Evolutionary conservation across 192 early-diverging fungal genomes (phyloP).

Genomic region (Entrophospora sp.): DNA sequence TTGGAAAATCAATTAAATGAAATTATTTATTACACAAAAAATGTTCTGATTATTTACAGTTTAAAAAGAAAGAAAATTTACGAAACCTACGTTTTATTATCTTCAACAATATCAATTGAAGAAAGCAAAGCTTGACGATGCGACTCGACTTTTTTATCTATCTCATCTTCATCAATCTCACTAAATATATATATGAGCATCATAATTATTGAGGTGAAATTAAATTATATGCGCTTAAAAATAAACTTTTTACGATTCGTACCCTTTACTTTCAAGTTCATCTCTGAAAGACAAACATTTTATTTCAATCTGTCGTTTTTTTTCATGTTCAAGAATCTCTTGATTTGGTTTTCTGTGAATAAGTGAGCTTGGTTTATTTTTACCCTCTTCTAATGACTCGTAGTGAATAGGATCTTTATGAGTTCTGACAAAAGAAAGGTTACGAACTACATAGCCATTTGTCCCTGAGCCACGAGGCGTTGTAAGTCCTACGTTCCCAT

Average conservation of each 20-base stretch:
- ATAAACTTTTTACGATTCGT: background rate
- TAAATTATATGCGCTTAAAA: no score
- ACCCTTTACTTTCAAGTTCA: constrained; percentile 67
- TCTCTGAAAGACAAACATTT: constrained; percentile 74
- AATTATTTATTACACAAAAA: no score
- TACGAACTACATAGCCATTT: constrained; percentile 93
- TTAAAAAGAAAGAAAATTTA: no score
- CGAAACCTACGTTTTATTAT: constrained; percentile 10
- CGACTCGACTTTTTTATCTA: constrained; percentile 54
- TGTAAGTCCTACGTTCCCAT: constrained; percentile 48
- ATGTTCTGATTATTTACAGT: no score
- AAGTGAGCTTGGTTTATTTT: constrained; percentile 23
- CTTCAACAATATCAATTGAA: background rate
- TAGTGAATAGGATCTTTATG: constrained; percentile 29
- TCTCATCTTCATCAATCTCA: constrained; percentile 51
- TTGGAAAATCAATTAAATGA: no score
- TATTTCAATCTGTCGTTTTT: constrained; percentile 81
- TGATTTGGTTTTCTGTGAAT: constrained; percentile 51
- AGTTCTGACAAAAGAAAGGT: constrained; percentile 63
- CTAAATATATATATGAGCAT: background rate
- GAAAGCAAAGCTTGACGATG: constrained; percentile 51
- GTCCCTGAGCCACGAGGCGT: constrained; percentile 84
- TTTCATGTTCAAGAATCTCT: constrained; percentile 79
- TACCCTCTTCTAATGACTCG: constrained; percentile 31
- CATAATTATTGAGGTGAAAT: no score